These are phyloP conservation scores for Eimeria maxima DNA, from an alignment of 169 alveolate genomes.

Conservation along the genomic window DNA sequence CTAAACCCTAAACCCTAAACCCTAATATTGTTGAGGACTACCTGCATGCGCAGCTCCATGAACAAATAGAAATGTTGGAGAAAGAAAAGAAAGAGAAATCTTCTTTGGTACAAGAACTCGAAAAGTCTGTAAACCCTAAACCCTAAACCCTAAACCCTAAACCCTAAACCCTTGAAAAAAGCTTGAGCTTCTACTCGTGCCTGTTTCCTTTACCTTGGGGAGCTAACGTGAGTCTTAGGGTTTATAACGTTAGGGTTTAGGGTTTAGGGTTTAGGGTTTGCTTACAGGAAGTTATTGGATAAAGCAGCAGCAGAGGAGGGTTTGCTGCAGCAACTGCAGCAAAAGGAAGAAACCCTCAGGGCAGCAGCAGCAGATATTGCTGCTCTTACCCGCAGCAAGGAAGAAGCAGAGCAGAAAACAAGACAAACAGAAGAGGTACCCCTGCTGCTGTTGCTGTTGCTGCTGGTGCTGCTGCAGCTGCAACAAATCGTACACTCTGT, in stretches of 20 bases:
- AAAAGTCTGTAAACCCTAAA: slow-evolving; percentile 3
- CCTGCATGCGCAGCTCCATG: not conserved
- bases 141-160: slow-evolving; percentile 44
- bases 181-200: not conserved
- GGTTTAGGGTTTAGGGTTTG: not conserved
- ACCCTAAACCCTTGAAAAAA: not conserved
- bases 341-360: not conserved
- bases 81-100: not conserved
- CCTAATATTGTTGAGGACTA: not conserved
- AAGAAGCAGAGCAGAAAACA: no score
- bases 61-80: not conserved
- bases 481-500: no score
- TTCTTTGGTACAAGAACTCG: not conserved
- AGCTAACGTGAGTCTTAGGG: not conserved
- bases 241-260: not conserved
- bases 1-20: no score
- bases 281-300: not conserved
- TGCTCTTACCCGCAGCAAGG: not conserved
- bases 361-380: not conserved
- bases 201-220: not conserved
- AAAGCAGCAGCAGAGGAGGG: slow-evolving; percentile 5
- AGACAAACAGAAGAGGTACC: not conserved
- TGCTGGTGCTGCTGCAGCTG: not conserved
- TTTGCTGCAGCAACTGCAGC: not conserved
- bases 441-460: not conserved